Conservation (phyloP, 2,329 filamentous ascomycete species). For the Tolypocladium ophioglossoides region DNA sequence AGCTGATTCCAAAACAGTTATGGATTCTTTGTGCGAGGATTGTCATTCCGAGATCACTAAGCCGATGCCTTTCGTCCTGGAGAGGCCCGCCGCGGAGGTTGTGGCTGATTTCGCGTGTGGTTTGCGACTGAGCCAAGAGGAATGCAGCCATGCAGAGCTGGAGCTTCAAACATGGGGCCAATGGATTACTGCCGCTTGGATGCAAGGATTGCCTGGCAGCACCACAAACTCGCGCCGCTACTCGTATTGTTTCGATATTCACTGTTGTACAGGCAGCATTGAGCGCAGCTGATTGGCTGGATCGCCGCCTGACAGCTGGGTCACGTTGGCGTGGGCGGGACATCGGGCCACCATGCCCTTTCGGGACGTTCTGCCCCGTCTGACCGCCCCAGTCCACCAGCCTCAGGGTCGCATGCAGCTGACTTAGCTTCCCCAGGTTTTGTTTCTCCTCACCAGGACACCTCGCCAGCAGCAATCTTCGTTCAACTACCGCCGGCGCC, state of each 20-base stretch:
- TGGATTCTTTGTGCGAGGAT: background rate
- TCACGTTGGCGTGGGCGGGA: background rate
- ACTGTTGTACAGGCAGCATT: too few species aligned
- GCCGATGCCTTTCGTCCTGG: background rate
- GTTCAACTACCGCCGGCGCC: background rate
- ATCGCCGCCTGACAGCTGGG: background rate
- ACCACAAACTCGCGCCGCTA: too few species aligned
- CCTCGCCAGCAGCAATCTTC: background rate
- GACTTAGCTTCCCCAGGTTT: conserved; percentile 3
- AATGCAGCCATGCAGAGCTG: background rate
- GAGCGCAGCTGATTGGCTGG: background rate
- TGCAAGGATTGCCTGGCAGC: background rate
- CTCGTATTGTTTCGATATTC: too few species aligned
- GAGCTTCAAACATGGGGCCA: background rate
- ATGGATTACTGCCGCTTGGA: background rate
- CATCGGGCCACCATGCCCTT: background rate
- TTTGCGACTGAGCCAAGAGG: background rate
- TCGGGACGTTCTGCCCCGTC: conserved; percentile 4
- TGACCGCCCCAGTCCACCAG: conserved; percentile 4
- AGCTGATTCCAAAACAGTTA: background rate
- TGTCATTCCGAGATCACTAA: background rate
- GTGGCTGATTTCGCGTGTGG: background rate
- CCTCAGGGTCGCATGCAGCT: conserved; percentile 3
- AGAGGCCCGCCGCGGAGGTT: too few species aligned
- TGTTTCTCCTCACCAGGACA: conserved; percentile 1